Evolutionary conservation across 805 yeast genomes (phyloP), one percentile per base, ranked within the genome.

Genomic region (Kregervanrija pseudodelftensis): DNA sequence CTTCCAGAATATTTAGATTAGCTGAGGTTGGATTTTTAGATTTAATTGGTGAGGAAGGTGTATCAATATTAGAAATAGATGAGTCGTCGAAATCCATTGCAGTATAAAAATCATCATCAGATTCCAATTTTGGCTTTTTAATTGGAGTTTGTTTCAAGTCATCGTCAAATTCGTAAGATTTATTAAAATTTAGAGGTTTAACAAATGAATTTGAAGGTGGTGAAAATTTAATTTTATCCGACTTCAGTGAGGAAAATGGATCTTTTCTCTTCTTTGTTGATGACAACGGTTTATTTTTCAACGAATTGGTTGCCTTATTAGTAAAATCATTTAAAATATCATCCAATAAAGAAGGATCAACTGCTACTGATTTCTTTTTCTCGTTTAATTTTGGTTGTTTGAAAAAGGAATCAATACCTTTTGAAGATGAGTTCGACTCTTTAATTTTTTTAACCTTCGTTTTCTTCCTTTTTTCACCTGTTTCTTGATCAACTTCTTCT

Each of bases 271-370:
- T 45, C 8, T 45, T 34, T 15, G 42, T 40, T 7, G 52, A 41
- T 30, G 51, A 53, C 14, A 52, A 46, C 9, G 60, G 55, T n/a
- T 59, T 59, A 11, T 51, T 41, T 37, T 47, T 53, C 15, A 48
- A 33, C 5, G 44, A 37, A 8, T 53, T 38, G 4, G 55, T 49
- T 1, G 66, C 60, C 15, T 59, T 48, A 7, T 53, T 44, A 13
- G 67, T 69, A 39, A 77, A 74, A 44, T 78, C 88, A 47, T 75
- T 77, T 40, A 85, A 67, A 44, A 85, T 79, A 56, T 83, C 90
- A 58, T 83, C 90, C 48, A 88, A 47, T 73, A 77, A 41, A 74
- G 42, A 42, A 4, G 54, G 74, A 22, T 22, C 28, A 22, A 22
- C 28, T 22, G 28, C 8, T 36, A 71, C 72, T 2, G 70, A 66